Evolutionary conservation across 495 filamentous ascomycete genomes (phyloP).

Genomic region (Penicillium egyptiacum): DNA sequence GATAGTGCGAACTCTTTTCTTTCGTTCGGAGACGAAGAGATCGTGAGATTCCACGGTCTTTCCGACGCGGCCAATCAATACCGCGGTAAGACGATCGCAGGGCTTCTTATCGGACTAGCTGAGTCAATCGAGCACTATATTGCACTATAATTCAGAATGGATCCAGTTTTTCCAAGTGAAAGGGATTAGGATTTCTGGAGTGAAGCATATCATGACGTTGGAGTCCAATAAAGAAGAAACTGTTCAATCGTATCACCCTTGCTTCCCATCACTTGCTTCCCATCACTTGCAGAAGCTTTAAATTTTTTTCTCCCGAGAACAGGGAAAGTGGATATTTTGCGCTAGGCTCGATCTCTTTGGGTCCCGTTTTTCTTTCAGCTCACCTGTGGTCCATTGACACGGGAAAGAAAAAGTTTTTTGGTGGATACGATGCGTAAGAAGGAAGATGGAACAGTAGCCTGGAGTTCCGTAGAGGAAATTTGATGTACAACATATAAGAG

Average conservation of each 20-base stretch:
- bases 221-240: neutral
- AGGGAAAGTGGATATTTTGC: slow-evolving; percentile 10
- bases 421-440: slow-evolving; percentile 21
- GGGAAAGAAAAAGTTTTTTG: slow-evolving; percentile 18
- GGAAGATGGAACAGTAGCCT: slow-evolving; percentile 9
- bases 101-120: slow-evolving; percentile 1
- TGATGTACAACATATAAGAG: neutral
- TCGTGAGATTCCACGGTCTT: slow-evolving; percentile 1
- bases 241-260: neutral
- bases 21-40: slow-evolving; percentile 19
- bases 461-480: slow-evolving; percentile 18
- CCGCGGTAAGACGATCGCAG: slow-evolving; percentile 11
- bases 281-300: slow-evolving; percentile 12
- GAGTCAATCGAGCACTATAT: neutral
- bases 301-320: slow-evolving; percentile 10
- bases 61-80: slow-evolving; percentile 20
- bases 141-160: neutral
- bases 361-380: slow-evolving; percentile 10
- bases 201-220: slow-evolving; percentile 1
- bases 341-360: slow-evolving; percentile 14
- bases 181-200: no score
- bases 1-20: slow-evolving; percentile 15
- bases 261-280: slow-evolving; percentile 2
- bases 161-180: no score
- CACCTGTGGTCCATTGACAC: slow-evolving; percentile 7